phyloP scores from a whole-genome alignment of 2,329 filamentous ascomycete species.

The Tolypocladium ophioglossoides region DNA sequence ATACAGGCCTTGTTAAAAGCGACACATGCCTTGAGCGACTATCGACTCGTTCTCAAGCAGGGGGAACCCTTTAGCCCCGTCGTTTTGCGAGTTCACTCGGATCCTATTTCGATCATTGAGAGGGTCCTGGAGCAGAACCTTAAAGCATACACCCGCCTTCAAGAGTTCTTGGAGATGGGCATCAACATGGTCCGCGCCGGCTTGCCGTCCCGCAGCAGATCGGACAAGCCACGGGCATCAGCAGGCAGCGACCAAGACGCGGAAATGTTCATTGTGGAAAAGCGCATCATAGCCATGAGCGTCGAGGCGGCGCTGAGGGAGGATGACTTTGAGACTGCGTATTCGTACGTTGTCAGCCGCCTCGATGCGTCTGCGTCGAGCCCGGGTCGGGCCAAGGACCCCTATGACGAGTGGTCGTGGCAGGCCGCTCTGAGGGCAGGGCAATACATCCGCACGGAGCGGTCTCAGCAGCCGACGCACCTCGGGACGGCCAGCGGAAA shows the following conservation, averaged over 20 bases:
- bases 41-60: constrained; percentile 67
- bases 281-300: constrained; percentile 68
- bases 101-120: constrained; percentile 62
- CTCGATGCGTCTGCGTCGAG: constrained; percentile 29
- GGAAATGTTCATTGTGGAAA: constrained; percentile 37
- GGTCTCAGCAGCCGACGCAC: constrained; percentile 46
- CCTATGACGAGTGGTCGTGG: constrained; percentile 62
- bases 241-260: constrained; percentile 13
- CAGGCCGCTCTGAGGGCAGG: constrained; percentile 69
- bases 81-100: constrained; percentile 63
- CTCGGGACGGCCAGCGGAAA: constrained; percentile 49
- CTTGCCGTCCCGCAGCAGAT: constrained; percentile 18
- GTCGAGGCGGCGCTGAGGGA: constrained; percentile 66
- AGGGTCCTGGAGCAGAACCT: constrained; percentile 69
- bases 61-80: constrained; percentile 73
- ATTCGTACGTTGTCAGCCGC: constrained; percentile 69
- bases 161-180: constrained; percentile 62
- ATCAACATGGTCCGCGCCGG: constrained; percentile 54
- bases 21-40: constrained; percentile 66
- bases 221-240: background rate
- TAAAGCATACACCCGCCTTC: constrained; percentile 62
- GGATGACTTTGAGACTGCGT: constrained; percentile 77
- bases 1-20: constrained; percentile 57
- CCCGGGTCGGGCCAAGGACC: constrained; percentile 1
- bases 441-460: constrained; percentile 51